These are phyloP conservation scores for Cadophora luteo-olivacea DNA, from an alignment of 2,329 filamentous ascomycete species.

Conservation along the genomic window DNA sequence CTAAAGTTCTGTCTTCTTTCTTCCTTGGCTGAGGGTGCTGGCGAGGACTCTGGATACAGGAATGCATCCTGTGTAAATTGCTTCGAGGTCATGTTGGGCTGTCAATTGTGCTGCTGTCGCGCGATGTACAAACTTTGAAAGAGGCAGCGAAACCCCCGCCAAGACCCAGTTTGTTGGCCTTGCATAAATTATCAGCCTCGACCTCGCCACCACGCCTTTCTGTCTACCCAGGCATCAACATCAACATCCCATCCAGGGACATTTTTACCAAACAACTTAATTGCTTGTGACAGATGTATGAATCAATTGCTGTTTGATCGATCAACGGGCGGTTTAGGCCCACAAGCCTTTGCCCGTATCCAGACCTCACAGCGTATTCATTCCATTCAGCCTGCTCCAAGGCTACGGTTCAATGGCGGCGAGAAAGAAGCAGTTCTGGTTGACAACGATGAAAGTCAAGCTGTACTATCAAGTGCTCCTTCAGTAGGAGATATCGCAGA, in stretches of 20 bases:
- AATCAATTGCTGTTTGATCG: conserved; percentile 79
- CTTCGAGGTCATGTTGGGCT: conserved; percentile 39
- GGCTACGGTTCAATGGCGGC: conserved; percentile 73
- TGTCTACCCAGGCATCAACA: neutral
- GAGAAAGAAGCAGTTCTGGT: conserved; percentile 46
- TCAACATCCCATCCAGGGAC: neutral
- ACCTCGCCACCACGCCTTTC: conserved; percentile 1
- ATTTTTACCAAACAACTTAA: neutral
- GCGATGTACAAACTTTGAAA: neutral
- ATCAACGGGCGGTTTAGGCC: conserved; percentile 71
- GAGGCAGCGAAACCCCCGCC: neutral
- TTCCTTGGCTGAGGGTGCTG: conserved; percentile 7
- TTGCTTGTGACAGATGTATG: conserved; percentile 60
- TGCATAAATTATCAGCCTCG: conserved; percentile 11
- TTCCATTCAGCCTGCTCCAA: conserved; percentile 70
- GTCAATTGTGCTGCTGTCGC: conserved; percentile 4
- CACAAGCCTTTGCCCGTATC: conserved; percentile 68
- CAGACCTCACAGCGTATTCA: conserved; percentile 71
- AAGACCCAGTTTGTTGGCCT: conserved; percentile 4
- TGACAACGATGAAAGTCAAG: conserved; percentile 20
- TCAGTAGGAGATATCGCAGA: conserved; percentile 21
- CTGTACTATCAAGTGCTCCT: neutral
- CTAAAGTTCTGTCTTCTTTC: conserved; percentile 40
- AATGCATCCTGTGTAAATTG: conserved; percentile 33
- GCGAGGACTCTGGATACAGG: conserved; percentile 29